These are phyloP conservation scores for Nemania serpens DNA, from an alignment of 2,329 filamentous ascomycete genomes.

Conservation along the genomic window DNA sequence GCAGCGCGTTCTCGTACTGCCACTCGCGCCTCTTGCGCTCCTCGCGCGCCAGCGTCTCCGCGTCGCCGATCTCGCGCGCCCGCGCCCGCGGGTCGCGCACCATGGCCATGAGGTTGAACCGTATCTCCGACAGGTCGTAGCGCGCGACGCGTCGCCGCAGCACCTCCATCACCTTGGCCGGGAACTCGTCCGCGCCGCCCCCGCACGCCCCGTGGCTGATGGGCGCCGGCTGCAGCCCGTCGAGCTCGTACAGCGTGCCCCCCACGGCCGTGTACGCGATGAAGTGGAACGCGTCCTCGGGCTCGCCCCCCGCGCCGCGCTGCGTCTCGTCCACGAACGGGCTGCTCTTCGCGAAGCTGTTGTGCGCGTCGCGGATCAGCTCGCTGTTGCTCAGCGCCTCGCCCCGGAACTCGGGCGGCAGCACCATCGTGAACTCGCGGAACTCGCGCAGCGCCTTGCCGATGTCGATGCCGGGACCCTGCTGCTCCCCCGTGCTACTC, in stretches of 20 bases:
- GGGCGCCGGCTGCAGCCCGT: conserved; percentile 90
- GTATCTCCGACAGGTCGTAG: conserved; percentile 85
- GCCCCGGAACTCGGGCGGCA: conserved; percentile 73
- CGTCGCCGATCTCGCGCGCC: conserved; percentile 81
- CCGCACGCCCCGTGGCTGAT: conserved; percentile 83
- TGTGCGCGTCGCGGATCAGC: conserved; percentile 79
- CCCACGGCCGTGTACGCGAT: conserved; percentile 88
- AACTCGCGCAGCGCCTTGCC: conserved; percentile 75
- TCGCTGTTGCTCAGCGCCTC: conserved; percentile 67
- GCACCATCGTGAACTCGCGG: conserved; percentile 83
- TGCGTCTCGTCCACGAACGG: conserved; percentile 94
- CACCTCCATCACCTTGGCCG: conserved; percentile 81
- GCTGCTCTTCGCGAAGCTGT: conserved; percentile 84
- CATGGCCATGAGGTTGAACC: conserved; percentile 95
- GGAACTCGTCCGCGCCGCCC: conserved; percentile 61
- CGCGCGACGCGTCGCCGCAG: conserved; percentile 80
- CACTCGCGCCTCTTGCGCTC: conserved; percentile 83
- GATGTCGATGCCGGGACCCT: conserved; percentile 64
- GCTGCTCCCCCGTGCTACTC: not conserved
- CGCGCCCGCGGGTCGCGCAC: conserved; percentile 78
- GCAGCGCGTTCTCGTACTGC: conserved; percentile 92
- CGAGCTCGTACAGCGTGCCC: conserved; percentile 86
- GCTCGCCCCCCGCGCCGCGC: conserved; percentile 67
- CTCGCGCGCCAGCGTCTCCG: conserved; percentile 77
- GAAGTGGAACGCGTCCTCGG: conserved; percentile 96